Evolutionary conservation across 2,329 filamentous ascomycete species (phyloP).

Genomic region (Biscogniauxia marginata): DNA sequence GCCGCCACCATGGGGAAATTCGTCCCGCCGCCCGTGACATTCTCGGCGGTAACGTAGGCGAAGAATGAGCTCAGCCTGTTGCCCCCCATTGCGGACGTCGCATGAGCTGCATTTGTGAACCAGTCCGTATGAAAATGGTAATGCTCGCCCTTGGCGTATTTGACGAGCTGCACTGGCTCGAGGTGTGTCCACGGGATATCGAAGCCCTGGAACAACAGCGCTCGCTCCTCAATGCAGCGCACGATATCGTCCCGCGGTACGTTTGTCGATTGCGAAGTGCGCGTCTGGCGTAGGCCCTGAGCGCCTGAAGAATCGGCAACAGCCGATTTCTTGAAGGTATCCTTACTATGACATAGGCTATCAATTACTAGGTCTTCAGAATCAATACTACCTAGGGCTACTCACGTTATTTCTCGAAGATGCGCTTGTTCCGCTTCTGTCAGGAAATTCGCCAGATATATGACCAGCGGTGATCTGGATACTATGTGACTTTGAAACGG

Average conservation of each 20-base stretch:
- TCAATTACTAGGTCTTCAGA: constrained; percentile 5
- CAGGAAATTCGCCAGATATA: constrained; percentile 40
- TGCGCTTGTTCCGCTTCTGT: constrained; percentile 36
- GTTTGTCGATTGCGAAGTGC: constrained; percentile 47
- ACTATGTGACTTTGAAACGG: constrained; percentile 33
- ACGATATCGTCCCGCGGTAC: constrained; percentile 43
- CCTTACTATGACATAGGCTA: constrained; percentile 30
- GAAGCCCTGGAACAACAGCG: constrained; percentile 45
- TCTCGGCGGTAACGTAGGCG: constrained; percentile 43
- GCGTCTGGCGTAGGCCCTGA: constrained; percentile 37
- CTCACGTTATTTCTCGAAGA: constrained; percentile 36
- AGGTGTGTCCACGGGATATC: constrained; percentile 37
- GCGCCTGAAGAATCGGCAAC: constrained; percentile 36
- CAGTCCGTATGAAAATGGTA: constrained; percentile 53
- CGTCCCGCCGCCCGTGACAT: constrained; percentile 46
- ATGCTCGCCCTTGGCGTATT: constrained; percentile 43
- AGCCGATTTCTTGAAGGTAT: constrained; percentile 44
- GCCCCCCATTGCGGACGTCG: constrained; percentile 40
- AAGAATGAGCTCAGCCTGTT: constrained; percentile 49
- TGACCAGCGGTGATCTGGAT: constrained; percentile 38
- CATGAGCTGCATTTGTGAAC: constrained; percentile 42
- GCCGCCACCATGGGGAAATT: constrained; percentile 46
- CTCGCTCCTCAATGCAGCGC: constrained; percentile 47
- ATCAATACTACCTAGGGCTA: neutral
- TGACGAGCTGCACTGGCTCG: constrained; percentile 49